These are phyloP conservation scores for Porcisia deanei DNA, from an alignment of 208 protist genomes.

Conservation along the genomic window DNA sequence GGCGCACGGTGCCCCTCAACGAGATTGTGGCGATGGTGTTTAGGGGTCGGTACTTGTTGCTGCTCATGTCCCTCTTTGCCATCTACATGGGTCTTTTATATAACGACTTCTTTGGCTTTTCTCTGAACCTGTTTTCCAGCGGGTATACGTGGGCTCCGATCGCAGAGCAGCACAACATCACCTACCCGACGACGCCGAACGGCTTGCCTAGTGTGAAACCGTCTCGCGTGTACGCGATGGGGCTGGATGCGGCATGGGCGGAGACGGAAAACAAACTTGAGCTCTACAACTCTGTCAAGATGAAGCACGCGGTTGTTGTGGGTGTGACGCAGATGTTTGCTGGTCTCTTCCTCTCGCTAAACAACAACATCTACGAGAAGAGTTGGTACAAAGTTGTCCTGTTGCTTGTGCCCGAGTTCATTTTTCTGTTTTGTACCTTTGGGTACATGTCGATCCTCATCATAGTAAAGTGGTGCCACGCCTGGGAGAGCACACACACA, in stretches of 20 bases:
- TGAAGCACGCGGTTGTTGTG: slow-evolving; percentile 98
- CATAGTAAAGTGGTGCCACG: slow-evolving; percentile 96
- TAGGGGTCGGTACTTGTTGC: slow-evolving; percentile 94
- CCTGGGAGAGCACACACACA: slow-evolving; percentile 86
- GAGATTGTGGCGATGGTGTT: slow-evolving; percentile 90
- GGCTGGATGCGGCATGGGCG: slow-evolving; percentile 88
- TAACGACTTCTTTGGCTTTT: slow-evolving; percentile 96
- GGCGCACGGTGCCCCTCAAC: slow-evolving; percentile 69
- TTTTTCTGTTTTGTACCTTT: slow-evolving; percentile 96
- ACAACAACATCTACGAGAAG: slow-evolving; percentile 93
- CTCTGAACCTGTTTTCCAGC: slow-evolving; percentile 85
- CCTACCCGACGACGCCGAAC: slow-evolving; percentile 41
- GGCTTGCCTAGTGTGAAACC: slow-evolving; percentile 52
- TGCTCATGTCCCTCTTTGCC: slow-evolving; percentile 97
- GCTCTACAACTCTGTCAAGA: slow-evolving; percentile 99
- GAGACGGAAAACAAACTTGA: slow-evolving; percentile 96
- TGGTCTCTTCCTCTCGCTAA: slow-evolving; percentile 91
- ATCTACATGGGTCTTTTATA: slow-evolving; percentile 98
- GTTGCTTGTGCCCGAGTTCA: slow-evolving; percentile 96
- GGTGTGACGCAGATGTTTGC: slow-evolving; percentile 97
- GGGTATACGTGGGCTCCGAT: slow-evolving; percentile 63
- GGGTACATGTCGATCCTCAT: slow-evolving; percentile 98
- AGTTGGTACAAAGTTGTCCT: slow-evolving; percentile 83
- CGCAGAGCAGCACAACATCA: slow-evolving; percentile 24
- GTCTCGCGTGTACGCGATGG: slow-evolving; percentile 58